These are phyloP conservation scores for Exophiala aquamarina DNA, from an alignment of 2,329 filamentous ascomycete genomes.

Conservation along the genomic window DNA sequence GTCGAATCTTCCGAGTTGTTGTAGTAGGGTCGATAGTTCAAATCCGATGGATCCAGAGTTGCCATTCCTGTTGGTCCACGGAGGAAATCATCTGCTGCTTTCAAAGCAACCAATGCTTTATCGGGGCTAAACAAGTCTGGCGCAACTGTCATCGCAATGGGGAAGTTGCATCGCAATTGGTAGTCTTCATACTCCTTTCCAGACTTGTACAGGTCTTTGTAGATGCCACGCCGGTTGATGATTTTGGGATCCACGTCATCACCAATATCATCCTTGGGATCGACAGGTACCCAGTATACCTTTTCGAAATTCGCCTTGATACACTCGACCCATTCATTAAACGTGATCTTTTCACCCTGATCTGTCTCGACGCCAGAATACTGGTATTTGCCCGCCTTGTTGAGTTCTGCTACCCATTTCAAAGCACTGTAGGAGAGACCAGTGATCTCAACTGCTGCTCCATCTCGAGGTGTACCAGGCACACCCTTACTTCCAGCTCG, in stretches of 20 bases:
- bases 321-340: constrained; percentile 73
- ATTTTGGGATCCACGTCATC: constrained; percentile 79
- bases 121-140: constrained; percentile 78
- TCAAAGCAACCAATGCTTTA: constrained; percentile 77
- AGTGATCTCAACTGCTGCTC: constrained; percentile 91
- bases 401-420: constrained; percentile 71
- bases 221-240: constrained; percentile 90
- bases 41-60: constrained; percentile 85
- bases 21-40: constrained; percentile 94
- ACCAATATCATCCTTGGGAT: constrained; percentile 63
- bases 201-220: constrained; percentile 94
- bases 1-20: constrained; percentile 90
- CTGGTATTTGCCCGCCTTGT: constrained; percentile 67
- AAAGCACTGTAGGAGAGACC: constrained; percentile 90
- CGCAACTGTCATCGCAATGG: constrained; percentile 92
- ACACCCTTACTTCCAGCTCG: constrained; percentile 88
- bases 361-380: constrained; percentile 70
- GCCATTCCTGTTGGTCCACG: constrained; percentile 92
- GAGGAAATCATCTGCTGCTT: constrained; percentile 74
- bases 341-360: constrained; percentile 64
- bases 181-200: constrained; percentile 98
- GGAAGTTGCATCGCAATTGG: constrained; percentile 89
- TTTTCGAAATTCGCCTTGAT: constrained; percentile 87
- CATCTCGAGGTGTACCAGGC: constrained; percentile 94
- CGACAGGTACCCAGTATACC: constrained; percentile 80